These are phyloP conservation scores for Crepidotus variabilis DNA, from an alignment of 768 basidiomycete species.

Conservation along the genomic window DNA sequence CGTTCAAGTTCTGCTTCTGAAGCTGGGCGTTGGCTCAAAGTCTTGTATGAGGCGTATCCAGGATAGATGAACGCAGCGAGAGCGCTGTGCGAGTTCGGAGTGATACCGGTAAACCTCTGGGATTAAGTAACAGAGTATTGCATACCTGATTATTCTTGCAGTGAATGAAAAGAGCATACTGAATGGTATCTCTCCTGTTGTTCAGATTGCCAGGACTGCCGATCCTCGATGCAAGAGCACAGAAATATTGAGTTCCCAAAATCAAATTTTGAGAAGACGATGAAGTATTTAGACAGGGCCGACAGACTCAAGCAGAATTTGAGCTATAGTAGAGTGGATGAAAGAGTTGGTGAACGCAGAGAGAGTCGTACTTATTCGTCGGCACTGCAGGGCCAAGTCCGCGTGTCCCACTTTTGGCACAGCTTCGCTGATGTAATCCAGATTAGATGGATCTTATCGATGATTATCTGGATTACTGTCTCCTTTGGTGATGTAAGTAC, in stretches of 20 bases:
- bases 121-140: neutral
- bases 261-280: no score
- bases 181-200: neutral
- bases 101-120: neutral
- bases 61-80: slow-evolving; percentile 83
- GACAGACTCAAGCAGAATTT: no score
- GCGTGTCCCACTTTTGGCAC: slow-evolving; percentile 13
- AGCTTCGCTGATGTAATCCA: neutral
- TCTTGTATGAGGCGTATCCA: slow-evolving; percentile 95
- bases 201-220: neutral
- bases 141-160: slow-evolving; percentile 46
- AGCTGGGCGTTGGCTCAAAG: slow-evolving; percentile 81
- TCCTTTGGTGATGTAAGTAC: no score
- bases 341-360: neutral
- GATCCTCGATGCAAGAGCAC: neutral
- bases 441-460: neutral
- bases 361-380: neutral
- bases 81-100: slow-evolving; percentile 39
- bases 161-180: slow-evolving; percentile 47
- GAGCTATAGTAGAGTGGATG: neutral
- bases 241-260: no score
- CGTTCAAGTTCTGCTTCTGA: slow-evolving; percentile 83
- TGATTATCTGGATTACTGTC: no score
- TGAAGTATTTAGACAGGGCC: no score
- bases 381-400: slow-evolving; percentile 2